phyloP scores from a whole-genome alignment of 805 yeast species.

The Komagataella phaffii region DNA sequence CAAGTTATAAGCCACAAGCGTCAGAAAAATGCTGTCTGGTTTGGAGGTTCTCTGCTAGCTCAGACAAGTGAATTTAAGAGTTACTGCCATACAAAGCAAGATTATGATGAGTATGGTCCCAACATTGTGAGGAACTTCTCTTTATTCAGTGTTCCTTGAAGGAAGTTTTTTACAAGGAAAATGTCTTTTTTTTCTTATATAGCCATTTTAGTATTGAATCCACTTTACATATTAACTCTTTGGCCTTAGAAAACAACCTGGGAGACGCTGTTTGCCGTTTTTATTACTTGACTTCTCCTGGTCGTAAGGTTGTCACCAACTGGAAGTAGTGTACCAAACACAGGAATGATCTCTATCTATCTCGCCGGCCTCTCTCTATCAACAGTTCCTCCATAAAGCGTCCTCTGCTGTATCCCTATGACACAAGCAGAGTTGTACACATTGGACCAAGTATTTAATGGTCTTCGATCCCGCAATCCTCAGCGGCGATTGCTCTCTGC shows the following conservation, averaged over 20 bases:
- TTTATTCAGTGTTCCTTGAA: conserved; percentile 75
- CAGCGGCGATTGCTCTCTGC: conserved; percentile 44
- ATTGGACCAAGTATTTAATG: conserved; percentile 37
- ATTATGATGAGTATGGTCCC: conserved; percentile 97
- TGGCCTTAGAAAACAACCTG: background rate
- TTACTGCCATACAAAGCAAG: conserved; percentile 93
- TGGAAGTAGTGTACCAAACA: background rate
- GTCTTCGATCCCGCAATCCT: conserved; percentile 28
- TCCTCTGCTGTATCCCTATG: background rate
- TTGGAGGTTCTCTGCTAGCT: conserved; percentile 93
- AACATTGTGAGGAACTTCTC: conserved; percentile 95
- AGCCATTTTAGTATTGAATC: background rate
- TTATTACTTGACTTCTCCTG: too few relatives aligned
- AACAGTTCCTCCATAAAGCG: background rate
- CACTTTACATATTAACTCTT: background rate
- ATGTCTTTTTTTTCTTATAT: background rate
- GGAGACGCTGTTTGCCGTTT: background rate
- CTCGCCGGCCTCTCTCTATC: background rate
- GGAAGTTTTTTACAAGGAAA: background rate
- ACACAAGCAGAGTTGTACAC: conserved; percentile 10
- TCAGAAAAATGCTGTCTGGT: conserved; percentile 99
- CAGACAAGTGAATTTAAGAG: conserved; percentile 95
- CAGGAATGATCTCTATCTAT: background rate
- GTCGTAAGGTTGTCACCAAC: too few relatives aligned
- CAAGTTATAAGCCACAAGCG: conserved; percentile 94